Evolutionary conservation across 345 rosid genomes (phyloP).

Genomic region (Salix purpurea): DNA sequence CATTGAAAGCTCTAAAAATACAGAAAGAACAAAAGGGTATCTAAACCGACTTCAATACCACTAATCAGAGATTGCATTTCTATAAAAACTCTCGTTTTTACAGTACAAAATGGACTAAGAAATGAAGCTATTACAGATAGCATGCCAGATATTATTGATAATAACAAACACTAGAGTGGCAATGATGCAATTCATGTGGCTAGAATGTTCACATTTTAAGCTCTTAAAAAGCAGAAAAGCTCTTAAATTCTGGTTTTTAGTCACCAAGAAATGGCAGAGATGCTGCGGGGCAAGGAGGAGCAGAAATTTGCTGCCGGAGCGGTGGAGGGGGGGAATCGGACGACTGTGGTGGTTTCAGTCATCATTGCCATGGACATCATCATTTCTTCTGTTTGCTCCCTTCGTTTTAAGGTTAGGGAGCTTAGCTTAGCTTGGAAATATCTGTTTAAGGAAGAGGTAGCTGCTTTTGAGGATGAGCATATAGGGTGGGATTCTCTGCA

Average conservation of each 20-base stretch:
- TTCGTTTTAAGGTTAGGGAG: background rate
- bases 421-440: background rate
- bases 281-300: constrained; percentile 45
- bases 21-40: background rate
- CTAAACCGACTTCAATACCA: background rate
- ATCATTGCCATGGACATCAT: constrained; percentile 28
- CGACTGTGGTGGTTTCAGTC: constrained; percentile 63
- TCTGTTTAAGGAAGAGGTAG: constrained; percentile 1
- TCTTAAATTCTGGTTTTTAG: background rate
- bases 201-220: background rate
- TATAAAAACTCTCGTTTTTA: background rate
- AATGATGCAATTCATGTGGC: background rate
- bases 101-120: background rate
- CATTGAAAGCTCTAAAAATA: background rate
- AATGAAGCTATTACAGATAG: background rate
- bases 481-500: background rate
- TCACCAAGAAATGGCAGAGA: background rate
- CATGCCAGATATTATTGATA: background rate
- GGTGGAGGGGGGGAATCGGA: constrained; percentile 44
- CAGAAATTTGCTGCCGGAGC: constrained; percentile 34
- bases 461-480: background rate
- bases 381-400: background rate
- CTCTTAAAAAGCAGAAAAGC: background rate
- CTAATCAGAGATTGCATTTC: background rate
- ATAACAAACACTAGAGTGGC: background rate